A percentile compares a stretch with the other conserved stretches of the same genome.
Conservation (phyloP, 2,329 filamentous ascomycete genomes). For the Cladosporium sp. region DNA sequence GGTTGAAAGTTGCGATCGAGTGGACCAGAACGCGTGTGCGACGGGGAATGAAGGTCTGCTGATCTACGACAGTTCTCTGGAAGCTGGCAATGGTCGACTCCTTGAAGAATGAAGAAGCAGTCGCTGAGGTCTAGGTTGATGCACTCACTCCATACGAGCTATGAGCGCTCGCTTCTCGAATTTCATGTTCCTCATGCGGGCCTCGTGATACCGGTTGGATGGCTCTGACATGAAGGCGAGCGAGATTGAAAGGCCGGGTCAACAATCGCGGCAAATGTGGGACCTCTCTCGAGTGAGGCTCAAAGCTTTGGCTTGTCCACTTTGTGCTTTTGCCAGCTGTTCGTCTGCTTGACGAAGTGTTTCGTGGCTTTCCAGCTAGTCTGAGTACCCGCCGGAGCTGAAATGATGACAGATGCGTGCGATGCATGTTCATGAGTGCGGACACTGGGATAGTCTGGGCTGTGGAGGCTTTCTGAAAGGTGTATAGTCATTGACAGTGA, state of each 20-base stretch:
- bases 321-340: constrained; percentile 21
- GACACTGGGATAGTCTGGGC: neutral
- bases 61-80: constrained; percentile 20
- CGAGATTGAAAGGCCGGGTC: constrained; percentile 8
- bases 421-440: neutral
- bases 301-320: constrained; percentile 90
- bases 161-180: neutral
- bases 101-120: constrained; percentile 2
- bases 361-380: constrained; percentile 18
- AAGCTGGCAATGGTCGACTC: constrained; percentile 14
- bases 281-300: constrained; percentile 92
- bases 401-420: neutral
- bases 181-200: neutral
- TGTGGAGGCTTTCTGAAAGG: neutral
- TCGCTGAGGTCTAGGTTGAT: neutral
- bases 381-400: neutral
- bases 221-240: neutral
- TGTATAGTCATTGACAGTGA: neutral
- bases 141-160: neutral
- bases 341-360: neutral
- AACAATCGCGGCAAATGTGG: constrained; percentile 42
- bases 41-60: neutral
- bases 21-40: constrained; percentile 12
- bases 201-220: neutral
- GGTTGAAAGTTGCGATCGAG: neutral